Percentiles rank a stretch among this genome's conserved stretches.
phyloP scores from a whole-genome alignment of 2,329 filamentous ascomycete genomes.

The Cercospora canescens region DNA sequence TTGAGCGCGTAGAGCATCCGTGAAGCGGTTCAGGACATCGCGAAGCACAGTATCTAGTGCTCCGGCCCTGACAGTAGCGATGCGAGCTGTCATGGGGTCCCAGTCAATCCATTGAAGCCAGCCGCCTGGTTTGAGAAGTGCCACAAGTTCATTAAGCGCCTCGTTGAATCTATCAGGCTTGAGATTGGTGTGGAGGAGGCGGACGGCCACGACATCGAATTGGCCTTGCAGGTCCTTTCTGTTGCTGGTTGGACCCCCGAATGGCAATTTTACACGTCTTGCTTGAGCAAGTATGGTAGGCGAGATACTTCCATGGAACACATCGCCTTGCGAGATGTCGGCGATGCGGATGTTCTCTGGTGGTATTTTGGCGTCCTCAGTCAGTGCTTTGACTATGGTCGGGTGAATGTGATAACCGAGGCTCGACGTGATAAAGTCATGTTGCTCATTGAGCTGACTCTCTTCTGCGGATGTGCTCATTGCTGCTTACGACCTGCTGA shows the following conservation, averaged over 20 bases:
- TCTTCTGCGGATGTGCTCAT: slow-evolving; percentile 3
- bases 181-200: slow-evolving; percentile 17
- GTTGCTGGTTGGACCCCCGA: background rate
- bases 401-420: slow-evolving; percentile 22
- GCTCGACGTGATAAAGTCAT: slow-evolving; percentile 18
- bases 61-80: slow-evolving; percentile 22
- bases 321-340: slow-evolving; percentile 8
- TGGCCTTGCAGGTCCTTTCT: slow-evolving; percentile 1
- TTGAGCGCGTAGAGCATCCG: slow-evolving; percentile 12
- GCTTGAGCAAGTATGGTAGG: background rate
- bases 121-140: slow-evolving; percentile 23
- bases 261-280: background rate
- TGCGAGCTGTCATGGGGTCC: slow-evolving; percentile 22
- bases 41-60: slow-evolving; percentile 17
- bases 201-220: slow-evolving; percentile 23
- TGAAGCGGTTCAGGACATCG: slow-evolving; percentile 14
- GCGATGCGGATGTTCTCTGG: slow-evolving; percentile 5
- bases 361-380: background rate
- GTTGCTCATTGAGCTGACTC: slow-evolving; percentile 15
- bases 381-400: slow-evolving; percentile 10
- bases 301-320: background rate
- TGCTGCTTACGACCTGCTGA: background rate
- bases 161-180: slow-evolving; percentile 13
- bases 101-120: slow-evolving; percentile 24
- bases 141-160: slow-evolving; percentile 14